Evolutionary conservation across 768 basidiomycete species (phyloP), one percentile per base, ranked within the genome.

Genomic region (Candolleomyces aberdarensis): DNA sequence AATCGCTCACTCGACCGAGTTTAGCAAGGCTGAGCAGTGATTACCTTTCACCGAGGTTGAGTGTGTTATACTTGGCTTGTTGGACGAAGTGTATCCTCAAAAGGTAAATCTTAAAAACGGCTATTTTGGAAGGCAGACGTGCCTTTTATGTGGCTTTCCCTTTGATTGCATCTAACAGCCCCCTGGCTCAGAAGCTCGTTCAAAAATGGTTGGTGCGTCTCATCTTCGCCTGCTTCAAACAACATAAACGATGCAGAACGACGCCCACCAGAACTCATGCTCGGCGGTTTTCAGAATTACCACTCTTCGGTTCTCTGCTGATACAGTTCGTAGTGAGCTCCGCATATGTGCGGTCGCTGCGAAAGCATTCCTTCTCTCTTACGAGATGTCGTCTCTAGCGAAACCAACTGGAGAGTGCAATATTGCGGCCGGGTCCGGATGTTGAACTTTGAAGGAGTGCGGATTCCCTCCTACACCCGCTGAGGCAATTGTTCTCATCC

Each of bases 21-120:
- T 26, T 22, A 44, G 29, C 8, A 52, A 31, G 19, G 32, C n/a
- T 43, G 11, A 13, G 11, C 17, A 47, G 20, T 62, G 61, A 62
- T 62, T 49, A 54, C 56, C 63, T 69, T 66, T 58, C 62, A 20
- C 61, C 61, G 62, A 60, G 51, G 51, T 59, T 70, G 63, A 43
- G 56, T 59, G 31, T 17, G 9, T 39, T 36, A 20, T 36, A 14
- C 39, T 13, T 19, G 14, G 26, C 6, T 22, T 13, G 15, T 6
- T 20, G 14, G 53, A 17, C 19, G 29, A 55, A 55, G 15, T 55
- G 53, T 36, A 20, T 20, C 53, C 32, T 40, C 53, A 55, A 26
- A 55, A 55, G 53, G 53, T 55, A 55, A 55, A 55, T 55, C 31
- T n/a, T 55, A 22, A 6, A n/a, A 40, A 15, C 14, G 53, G 48